These are phyloP conservation scores for Aristolochia californica DNA, from an alignment of 164 flowering plant species.

Conservation along the genomic window DNA sequence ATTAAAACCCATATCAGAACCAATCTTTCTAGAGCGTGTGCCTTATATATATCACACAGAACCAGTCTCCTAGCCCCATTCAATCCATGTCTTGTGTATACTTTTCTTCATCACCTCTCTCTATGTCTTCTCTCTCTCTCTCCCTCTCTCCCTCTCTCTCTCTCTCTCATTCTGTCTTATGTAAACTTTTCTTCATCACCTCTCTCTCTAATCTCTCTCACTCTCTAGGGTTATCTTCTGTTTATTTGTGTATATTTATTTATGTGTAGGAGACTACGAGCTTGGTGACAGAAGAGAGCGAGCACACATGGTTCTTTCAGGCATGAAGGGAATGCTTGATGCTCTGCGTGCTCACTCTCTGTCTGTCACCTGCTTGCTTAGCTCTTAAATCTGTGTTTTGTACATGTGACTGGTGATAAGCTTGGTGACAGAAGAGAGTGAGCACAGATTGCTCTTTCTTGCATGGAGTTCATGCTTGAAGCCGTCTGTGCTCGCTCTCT, in stretches of 20 bases:
- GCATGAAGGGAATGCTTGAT: slow-evolving; percentile 47
- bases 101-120: not conserved
- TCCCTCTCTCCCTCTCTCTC: not conserved
- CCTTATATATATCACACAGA: slow-evolving; percentile 4
- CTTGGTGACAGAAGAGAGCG: slow-evolving; percentile 12
- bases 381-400: no score
- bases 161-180: not conserved
- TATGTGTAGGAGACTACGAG: not conserved
- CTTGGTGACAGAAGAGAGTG: slow-evolving; percentile 12
- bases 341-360: slow-evolving; percentile 63
- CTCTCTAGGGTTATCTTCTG: no score
- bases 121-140: not conserved
- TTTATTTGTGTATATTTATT: no score
- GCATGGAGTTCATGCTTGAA: slow-evolving; percentile 47
- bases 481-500: slow-evolving; percentile 58
- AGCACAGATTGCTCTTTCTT: slow-evolving; percentile 20
- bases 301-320: slow-evolving; percentile 21
- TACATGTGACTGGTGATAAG: no score
- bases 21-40: not conserved
- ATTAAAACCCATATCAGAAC: no score
- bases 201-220: not conserved
- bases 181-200: not conserved
- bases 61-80: slow-evolving; percentile 4
- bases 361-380: slow-evolving; percentile 37
- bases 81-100: slow-evolving; percentile 2